Evolutionary conservation across 2,329 filamentous ascomycete species (phyloP).

Genomic region (Microdochium trichocladiopsis): DNA sequence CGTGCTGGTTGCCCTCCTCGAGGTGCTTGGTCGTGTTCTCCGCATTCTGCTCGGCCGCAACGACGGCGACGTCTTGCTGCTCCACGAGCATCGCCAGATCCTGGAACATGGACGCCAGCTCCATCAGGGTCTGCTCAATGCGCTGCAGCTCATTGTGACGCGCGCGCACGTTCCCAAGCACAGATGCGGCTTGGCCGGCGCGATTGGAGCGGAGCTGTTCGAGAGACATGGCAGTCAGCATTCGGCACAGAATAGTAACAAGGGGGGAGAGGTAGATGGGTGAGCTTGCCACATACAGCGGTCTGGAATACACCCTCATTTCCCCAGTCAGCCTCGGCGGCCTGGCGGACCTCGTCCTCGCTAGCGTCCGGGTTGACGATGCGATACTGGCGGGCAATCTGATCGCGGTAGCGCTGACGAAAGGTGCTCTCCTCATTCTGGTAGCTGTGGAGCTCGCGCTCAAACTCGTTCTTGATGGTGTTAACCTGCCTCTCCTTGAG

Average conservation of each 20-base stretch:
- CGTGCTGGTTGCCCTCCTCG: constrained; percentile 61
- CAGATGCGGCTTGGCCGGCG: constrained; percentile 62
- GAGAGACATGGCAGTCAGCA: not conserved
- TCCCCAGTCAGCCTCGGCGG: constrained; percentile 64
- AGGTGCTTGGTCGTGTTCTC: constrained; percentile 59
- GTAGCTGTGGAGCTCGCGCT: constrained; percentile 64
- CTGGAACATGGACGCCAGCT: constrained; percentile 64
- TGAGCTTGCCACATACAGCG: constrained; percentile 63
- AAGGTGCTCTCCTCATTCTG: constrained; percentile 66
- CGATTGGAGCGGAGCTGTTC: constrained; percentile 66
- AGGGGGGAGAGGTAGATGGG: no score
- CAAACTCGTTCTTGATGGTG: constrained; percentile 65
- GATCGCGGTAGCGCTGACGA: constrained; percentile 64
- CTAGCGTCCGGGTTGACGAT: constrained; percentile 79
- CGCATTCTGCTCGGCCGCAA: constrained; percentile 58
- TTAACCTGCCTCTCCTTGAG: constrained; percentile 66
- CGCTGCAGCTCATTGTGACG: constrained; percentile 78
- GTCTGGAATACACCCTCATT: constrained; percentile 77
- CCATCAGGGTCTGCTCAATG: constrained; percentile 68
- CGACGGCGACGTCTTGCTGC: constrained; percentile 60
- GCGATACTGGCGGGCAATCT: constrained; percentile 72
- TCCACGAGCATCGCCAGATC: constrained; percentile 70
- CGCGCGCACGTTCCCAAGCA: constrained; percentile 71
- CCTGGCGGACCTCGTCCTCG: constrained; percentile 63
- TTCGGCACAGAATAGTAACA: not conserved